A percentile compares a stretch with the other conserved stretches of the same genome.
Evolutionary conservation across 495 filamentous ascomycete species (phyloP).

Genomic region (Penicillium arizonense): DNA sequence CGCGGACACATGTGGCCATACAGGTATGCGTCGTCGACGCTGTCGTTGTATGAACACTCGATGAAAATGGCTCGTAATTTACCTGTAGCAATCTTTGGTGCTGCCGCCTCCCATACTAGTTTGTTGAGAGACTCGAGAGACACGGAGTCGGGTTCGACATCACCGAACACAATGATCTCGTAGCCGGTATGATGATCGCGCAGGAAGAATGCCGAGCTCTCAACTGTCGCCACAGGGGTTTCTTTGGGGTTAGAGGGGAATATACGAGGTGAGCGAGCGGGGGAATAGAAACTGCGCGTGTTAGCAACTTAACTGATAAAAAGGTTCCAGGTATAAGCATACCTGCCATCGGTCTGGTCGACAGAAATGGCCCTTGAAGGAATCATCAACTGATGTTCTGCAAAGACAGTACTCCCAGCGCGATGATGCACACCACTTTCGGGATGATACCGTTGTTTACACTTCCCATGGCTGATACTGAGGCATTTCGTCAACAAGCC

Average conservation of each 20-base stretch:
- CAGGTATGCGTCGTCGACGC: slow-evolving; percentile 66
- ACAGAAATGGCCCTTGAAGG: slow-evolving; percentile 30
- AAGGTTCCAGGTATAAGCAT: not conserved
- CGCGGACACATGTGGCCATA: slow-evolving; percentile 87
- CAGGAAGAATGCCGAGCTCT: slow-evolving; percentile 91
- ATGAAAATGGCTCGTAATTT: slow-evolving; percentile 80
- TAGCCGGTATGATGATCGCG: slow-evolving; percentile 63
- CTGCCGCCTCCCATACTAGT: slow-evolving; percentile 80
- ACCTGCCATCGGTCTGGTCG: slow-evolving; percentile 34
- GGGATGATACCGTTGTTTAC: slow-evolving; percentile 63
- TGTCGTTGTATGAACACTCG: slow-evolving; percentile 88
- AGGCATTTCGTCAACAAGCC: slow-evolving; percentile 76
- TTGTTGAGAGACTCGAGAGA: slow-evolving; percentile 77
- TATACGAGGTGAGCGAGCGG: slow-evolving; percentile 28
- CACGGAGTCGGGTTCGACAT: slow-evolving; percentile 88
- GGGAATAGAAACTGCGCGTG: slow-evolving; percentile 26
- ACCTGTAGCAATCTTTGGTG: slow-evolving; percentile 70
- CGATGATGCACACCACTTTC: slow-evolving; percentile 56
- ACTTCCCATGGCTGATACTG: slow-evolving; percentile 82
- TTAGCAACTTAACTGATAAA: not conserved
- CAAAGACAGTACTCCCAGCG: slow-evolving; percentile 49
- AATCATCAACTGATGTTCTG: slow-evolving; percentile 26
- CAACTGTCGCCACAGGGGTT: slow-evolving; percentile 48
- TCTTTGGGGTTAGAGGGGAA: slow-evolving; percentile 20
- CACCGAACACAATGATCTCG: slow-evolving; percentile 91